Base-by-base conservation (phyloP, 176 grass and related monocot genomes). In the Triticum timopheevii region DNA sequence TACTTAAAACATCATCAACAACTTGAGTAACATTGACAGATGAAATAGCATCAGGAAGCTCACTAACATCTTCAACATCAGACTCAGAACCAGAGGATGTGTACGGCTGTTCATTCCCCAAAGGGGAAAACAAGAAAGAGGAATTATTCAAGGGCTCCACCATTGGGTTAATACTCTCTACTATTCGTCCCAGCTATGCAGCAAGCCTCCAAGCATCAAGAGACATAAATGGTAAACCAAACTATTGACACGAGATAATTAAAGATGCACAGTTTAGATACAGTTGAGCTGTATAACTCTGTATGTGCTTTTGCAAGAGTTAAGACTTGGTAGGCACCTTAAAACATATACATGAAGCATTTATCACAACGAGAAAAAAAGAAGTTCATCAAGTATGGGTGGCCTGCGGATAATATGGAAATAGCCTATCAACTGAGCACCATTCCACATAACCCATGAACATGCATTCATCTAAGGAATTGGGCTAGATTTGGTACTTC, bases 81-180 rank as follows among this genome's bases (percentile, higher is more conserved):
- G 92, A 90, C 66, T 96, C 93, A 0, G 93, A 96, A 82, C 88
- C 88, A 36, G 88, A 91, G 61, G 77, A 87, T 74, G 82, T 68
- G 31, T 84, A 58, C 42, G 79, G 82, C 96, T 98, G 92, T 75
- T 79, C 77, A 87, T 79, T 87, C 58, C 61, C 69, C 87, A 12
- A 80, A 71, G 39, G 39, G 40, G 3, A 61, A 83, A 80, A 80
- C 22, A 71, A 27, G 31, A 66, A 85, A 61, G 16, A 50, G 23
- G 59, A 91, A 67, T 83, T 89, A 88, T 39, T 73, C 62, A 78
- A 88, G 49, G 59, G 84, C 44, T 35, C 31, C 15, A 49, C 44
- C 17, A 75, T n/a, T 75, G 59, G 16, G 81, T 63, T 38, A 47
- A 80, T 66, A 42, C 81, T 83, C 11, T 59, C 76, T 77, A 81